Evolutionary conservation across 257 asterid species (phyloP), one percentile per base, ranked within the genome.

Genomic region (Craterostigma plantagineum): DNA sequence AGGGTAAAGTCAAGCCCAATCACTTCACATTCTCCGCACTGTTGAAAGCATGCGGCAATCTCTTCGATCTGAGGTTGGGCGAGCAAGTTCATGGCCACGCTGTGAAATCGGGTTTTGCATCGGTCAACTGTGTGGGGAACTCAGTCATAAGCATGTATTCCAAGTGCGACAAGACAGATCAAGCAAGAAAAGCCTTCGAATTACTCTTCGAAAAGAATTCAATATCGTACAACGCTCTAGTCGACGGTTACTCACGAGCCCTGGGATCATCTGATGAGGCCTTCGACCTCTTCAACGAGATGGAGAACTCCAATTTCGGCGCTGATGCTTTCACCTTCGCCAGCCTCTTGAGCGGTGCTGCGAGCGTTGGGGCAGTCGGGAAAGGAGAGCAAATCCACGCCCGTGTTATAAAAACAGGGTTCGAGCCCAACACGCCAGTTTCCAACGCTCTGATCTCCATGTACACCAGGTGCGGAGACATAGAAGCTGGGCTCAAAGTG

Each of bases 281-380:
- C 43, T 70, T 76, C 54, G 77, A 64, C 49, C 55, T 76, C 51
- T 63, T 66, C 34, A 62, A 59, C 42, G 71, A 63, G 55, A 65
- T 77, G 16, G 75, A 62, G 14, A 60, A 47, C 52, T 55, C 78
- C 27, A 66, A 56, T 48, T 46, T 62, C 33, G 55, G 51, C 38
- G 71, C 58, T n/a, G 92, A 82, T 68, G 86, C 83, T 52, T 87
- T 79, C 52, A 87, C 98, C 4, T 82, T 71, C 37, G 80, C 93
- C 33, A 82, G 93, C 67, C 76, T 87, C 39, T 67, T 87, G 63
- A 87, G 93, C 55, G 98, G 92, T 49, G 92, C 95, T 27, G 95
- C 95, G 23, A 82, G 91, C 50, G 58, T 82, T 50, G 95, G 98
- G 39, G 98, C 95, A 6, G 65, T 77, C 27, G 77, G 86, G 27